phyloP scores from a whole-genome alignment of 495 filamentous ascomycete species.

The Penicillium pulvis region DNA sequence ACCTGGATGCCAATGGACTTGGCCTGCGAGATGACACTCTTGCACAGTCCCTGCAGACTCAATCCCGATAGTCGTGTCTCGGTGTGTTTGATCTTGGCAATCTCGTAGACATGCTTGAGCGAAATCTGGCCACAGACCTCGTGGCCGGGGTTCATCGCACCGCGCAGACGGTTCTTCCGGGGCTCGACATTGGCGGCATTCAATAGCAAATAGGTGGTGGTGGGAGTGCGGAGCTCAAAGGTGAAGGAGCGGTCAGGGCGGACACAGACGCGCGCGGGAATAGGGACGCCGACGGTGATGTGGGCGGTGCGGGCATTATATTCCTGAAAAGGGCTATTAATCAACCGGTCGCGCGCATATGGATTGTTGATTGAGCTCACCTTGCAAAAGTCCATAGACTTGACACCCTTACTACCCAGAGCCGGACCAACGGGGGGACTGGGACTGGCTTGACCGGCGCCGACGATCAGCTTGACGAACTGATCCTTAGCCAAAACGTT shows the following conservation, averaged over 20 bases:
- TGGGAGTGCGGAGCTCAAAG: slow-evolving; percentile 92
- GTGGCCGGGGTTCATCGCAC: slow-evolving; percentile 75
- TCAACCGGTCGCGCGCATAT: background rate
- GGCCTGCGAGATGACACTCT: slow-evolving; percentile 82
- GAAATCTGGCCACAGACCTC: slow-evolving; percentile 79
- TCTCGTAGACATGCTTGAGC: slow-evolving; percentile 97
- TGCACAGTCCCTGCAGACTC: slow-evolving; percentile 77
- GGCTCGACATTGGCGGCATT: slow-evolving; percentile 77
- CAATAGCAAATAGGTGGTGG: slow-evolving; percentile 83
- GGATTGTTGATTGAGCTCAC: slow-evolving; percentile 46
- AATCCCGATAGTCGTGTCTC: slow-evolving; percentile 82
- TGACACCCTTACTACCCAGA: slow-evolving; percentile 95
- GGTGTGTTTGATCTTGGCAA: slow-evolving; percentile 91
- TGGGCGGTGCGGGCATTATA: slow-evolving; percentile 95
- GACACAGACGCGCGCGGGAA: slow-evolving; percentile 87
- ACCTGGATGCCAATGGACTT: slow-evolving; percentile 86
- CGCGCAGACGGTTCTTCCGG: slow-evolving; percentile 76
- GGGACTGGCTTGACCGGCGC: slow-evolving; percentile 92
- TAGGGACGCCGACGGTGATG: slow-evolving; percentile 79
- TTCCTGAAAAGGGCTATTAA: slow-evolving; percentile 62
- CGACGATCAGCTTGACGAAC: slow-evolving; percentile 97
- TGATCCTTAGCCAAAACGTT: slow-evolving; percentile 70
- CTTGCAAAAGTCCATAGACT: slow-evolving; percentile 99
- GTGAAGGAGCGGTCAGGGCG: slow-evolving; percentile 90
- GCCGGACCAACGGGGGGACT: slow-evolving; percentile 98